These are phyloP conservation scores for Eucalyptus shirleyi DNA, from an alignment of 345 rosid species.

Conservation along the genomic window DNA sequence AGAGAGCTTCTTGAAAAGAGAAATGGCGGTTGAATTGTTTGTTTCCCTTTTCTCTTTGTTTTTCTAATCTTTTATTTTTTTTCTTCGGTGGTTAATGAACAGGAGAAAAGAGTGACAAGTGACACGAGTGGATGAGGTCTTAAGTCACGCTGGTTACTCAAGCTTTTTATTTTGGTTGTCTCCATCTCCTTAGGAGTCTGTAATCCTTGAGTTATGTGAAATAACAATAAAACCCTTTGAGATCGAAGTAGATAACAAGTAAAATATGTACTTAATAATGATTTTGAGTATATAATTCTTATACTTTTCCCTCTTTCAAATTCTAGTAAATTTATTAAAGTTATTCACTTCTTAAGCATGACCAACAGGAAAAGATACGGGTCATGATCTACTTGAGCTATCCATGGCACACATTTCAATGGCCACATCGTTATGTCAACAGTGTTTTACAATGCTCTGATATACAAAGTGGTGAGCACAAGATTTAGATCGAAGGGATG, in stretches of 20 bases:
- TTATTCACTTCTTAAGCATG: neutral
- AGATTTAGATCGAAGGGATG: neutral
- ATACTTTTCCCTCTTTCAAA: neutral
- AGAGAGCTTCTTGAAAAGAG: neutral
- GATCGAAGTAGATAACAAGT: neutral
- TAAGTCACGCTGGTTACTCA: neutral
- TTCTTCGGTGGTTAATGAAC: neutral
- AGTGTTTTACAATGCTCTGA: neutral
- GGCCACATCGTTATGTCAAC: neutral
- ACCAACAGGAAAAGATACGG: neutral
- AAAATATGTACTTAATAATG: neutral
- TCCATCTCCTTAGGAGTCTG: neutral
- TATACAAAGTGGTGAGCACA: neutral
- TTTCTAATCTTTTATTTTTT: neutral
- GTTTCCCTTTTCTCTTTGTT: neutral
- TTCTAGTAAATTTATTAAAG: neutral
- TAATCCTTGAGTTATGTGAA: neutral
- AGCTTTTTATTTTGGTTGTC: neutral
- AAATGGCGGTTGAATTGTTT: slow-evolving; percentile 23
- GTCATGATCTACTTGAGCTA: neutral
- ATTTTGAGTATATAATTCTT: neutral
- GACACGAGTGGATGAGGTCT: slow-evolving; percentile 24
- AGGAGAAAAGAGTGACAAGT: neutral
- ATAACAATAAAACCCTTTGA: neutral
- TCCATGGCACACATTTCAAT: neutral